Conservation (phyloP, 2,329 filamentous ascomycete species). For the Emergomyces orientalis region DNA sequence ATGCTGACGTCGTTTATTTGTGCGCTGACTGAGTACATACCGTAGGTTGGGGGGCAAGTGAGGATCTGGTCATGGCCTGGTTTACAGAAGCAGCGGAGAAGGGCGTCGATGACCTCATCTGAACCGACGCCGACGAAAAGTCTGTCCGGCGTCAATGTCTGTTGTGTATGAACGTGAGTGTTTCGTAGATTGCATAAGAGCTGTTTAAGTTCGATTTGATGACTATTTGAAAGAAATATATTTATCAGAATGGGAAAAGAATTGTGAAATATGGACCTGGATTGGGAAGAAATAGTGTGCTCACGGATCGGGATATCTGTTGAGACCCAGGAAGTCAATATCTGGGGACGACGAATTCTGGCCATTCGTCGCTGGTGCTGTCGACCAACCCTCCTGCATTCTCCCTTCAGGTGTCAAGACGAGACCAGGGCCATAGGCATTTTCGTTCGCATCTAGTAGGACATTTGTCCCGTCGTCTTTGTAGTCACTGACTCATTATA, state of each 20-base stretch:
- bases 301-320: conserved; percentile 86
- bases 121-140: conserved; percentile 92
- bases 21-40: conserved; percentile 94
- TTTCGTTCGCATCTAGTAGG: conserved; percentile 95
- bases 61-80: conserved; percentile 84
- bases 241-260: background rate
- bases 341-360: conserved; percentile 41
- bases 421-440: conserved; percentile 81
- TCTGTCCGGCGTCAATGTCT: conserved; percentile 66
- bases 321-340: conserved; percentile 69
- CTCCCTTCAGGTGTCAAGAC: conserved; percentile 42
- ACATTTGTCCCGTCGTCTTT: conserved; percentile 96
- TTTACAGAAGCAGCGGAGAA: conserved; percentile 85
- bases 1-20: conserved; percentile 86
- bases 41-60: conserved; percentile 92
- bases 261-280: background rate
- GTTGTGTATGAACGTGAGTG: conserved; percentile 64
- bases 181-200: conserved; percentile 80
- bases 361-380: conserved; percentile 31
- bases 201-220: conserved; percentile 80
- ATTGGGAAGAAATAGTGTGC: conserved; percentile 14
- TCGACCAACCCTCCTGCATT: conserved; percentile 28
- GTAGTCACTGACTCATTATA: conserved; percentile 63
- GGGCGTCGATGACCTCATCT: conserved; percentile 91
- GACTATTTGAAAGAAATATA: conserved; percentile 36